Percentiles rank a stretch among this genome's conserved stretches.
phyloP scores from a whole-genome alignment of 2,329 filamentous ascomycete genomes.

The Capronia coronata region DNA sequence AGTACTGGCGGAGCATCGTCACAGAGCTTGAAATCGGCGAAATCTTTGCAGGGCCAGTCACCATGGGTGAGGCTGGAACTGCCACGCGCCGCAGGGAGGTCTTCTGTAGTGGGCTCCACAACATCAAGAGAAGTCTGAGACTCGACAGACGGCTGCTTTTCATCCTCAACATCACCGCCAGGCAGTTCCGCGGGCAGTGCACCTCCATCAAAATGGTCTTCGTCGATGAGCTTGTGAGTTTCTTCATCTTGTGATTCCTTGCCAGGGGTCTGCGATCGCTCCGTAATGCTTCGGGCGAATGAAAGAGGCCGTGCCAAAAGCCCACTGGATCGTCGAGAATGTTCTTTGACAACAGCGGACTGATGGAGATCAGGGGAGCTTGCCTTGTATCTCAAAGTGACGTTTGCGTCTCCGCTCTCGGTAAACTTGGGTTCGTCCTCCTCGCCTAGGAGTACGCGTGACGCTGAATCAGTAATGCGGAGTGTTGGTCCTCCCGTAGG shows the following conservation, averaged over 20 bases:
- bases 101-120: background rate
- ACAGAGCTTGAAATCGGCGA: constrained; percentile 12
- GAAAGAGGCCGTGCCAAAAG: constrained; percentile 7
- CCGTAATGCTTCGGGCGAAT: constrained; percentile 11
- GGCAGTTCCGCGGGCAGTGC: constrained; percentile 12
- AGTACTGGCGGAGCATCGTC: background rate
- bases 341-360: constrained; percentile 1
- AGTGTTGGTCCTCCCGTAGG: constrained; percentile 19
- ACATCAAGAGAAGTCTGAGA: background rate
- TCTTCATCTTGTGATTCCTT: constrained; percentile 8
- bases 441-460: constrained; percentile 14
- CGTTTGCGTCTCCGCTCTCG: background rate
- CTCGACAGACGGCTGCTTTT: background rate
- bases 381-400: constrained; percentile 8
- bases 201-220: constrained; percentile 3
- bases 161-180: constrained; percentile 1
- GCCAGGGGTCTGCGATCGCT: constrained; percentile 3
- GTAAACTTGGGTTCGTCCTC: background rate
- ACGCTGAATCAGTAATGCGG: constrained; percentile 24
- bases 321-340: constrained; percentile 10
- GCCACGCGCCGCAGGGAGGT: background rate
- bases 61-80: constrained; percentile 5
- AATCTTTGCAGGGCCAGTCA: constrained; percentile 23
- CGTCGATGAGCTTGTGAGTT: constrained; percentile 3
- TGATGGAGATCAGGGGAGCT: constrained; percentile 12